Base-by-base conservation (phyloP, 768 basidiomycete genomes). In the Tylopilus rubrobrunneus region DNA sequence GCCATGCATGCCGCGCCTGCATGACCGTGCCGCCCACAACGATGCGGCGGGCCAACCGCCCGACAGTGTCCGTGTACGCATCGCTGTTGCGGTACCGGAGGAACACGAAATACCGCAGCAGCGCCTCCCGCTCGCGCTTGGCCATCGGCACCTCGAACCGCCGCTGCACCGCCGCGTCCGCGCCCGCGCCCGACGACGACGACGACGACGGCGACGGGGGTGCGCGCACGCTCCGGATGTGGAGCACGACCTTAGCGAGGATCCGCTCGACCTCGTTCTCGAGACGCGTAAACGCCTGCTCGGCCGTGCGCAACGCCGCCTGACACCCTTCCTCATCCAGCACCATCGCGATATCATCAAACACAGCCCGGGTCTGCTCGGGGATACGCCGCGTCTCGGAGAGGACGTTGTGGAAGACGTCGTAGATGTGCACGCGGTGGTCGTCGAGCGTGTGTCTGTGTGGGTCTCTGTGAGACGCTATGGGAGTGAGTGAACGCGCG, bases 31-130 rank as follows among this genome's bases (percentile, higher is more conserved):
- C 59, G 40, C 60, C 68, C 8, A 65, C 59, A 41, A 60, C 55
- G 46, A 64, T 57, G 5, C 62, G 59, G 2, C 56, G 58, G 8
- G 71, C 71, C 23, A 68, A 56, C 6, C 61, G 55, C 0, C 44
- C 55, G 29, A 81, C 65, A 11, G 74, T 74, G 43, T 75, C 62
- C 23, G 63, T 59, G 57, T 82, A 84, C 12, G 73, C 73, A 9
- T 68, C 65, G 58, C 79, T 76, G 54, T 84, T 84, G 14, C 83
- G 71, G 56, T 81, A 84, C n/a, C 82, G 76, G 0, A 84, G 67
- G 56, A 84, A 83, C 11, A 77, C 68, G 42, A 83, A 73, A 61
- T 78, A 84, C 54, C 75, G 77, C 10, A 77, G 72, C 2, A 84
- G 56, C n/a, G 62, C 63, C 37, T 76, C 73, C 14, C 75, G 64